These are phyloP conservation scores for Heterotrichella gracilis DNA, from an alignment of 352 stramenopile genomes.

Conservation along the genomic window DNA sequence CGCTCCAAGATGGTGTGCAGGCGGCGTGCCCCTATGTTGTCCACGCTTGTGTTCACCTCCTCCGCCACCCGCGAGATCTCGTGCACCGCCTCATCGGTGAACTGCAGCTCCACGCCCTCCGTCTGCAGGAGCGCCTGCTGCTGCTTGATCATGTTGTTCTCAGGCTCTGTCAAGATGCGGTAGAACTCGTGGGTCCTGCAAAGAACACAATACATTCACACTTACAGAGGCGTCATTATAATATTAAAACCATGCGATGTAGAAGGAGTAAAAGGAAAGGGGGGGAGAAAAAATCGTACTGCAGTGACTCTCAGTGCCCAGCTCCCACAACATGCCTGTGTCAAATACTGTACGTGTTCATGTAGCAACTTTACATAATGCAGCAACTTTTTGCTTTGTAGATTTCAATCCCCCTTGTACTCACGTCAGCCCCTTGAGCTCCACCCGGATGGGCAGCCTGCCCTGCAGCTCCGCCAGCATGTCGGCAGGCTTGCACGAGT, in stretches of 20 bases:
- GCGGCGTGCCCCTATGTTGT: slow-evolving; percentile 90
- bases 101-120: slow-evolving; percentile 65
- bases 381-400: too few relatives aligned
- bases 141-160: slow-evolving; percentile 86
- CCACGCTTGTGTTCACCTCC: slow-evolving; percentile 66
- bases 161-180: slow-evolving; percentile 91
- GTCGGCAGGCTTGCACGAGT: slow-evolving; percentile 80
- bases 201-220: too few relatives aligned
- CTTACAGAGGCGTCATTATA: too few relatives aligned
- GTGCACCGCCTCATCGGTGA: slow-evolving; percentile 73
- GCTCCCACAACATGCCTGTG: too few relatives aligned
- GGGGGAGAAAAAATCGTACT: too few relatives aligned
- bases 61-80: slow-evolving; percentile 75
- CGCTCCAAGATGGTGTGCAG: slow-evolving; percentile 87
- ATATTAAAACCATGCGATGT: too few relatives aligned
- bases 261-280: too few relatives aligned
- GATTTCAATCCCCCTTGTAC: too few relatives aligned
- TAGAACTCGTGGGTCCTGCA: slow-evolving; percentile 94
- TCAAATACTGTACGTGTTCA: too few relatives aligned
- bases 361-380: too few relatives aligned
- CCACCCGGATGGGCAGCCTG: slow-evolving; percentile 81
- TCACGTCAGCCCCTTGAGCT: slow-evolving; percentile 88
- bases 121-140: slow-evolving; percentile 81
- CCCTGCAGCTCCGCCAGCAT: slow-evolving; percentile 86
- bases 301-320: too few relatives aligned